A percentile compares a stretch with the other conserved stretches of the same genome.
Evolutionary conservation across 2,329 filamentous ascomycete species (phyloP).

Genomic region (Esteya vermicola): DNA sequence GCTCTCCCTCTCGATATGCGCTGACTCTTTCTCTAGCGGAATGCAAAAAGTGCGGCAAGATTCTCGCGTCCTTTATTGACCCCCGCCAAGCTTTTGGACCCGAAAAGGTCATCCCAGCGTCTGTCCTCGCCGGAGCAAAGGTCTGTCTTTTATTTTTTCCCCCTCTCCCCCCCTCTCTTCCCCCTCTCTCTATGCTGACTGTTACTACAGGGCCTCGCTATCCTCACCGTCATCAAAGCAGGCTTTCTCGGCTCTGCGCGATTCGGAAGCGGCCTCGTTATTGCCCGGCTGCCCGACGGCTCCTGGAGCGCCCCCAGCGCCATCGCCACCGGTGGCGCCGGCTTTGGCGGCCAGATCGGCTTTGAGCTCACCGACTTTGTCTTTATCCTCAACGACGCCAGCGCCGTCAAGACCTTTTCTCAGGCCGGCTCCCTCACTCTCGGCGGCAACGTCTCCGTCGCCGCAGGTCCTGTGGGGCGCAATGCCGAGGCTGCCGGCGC

Average conservation of each 20-base stretch:
- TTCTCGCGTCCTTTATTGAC: constrained; percentile 87
- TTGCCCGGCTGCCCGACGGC: constrained; percentile 64
- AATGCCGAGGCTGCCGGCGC: constrained; percentile 95
- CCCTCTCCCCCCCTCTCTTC: not conserved
- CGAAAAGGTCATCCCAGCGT: constrained; percentile 91
- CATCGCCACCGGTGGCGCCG: constrained; percentile 67
- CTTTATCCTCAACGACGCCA: constrained; percentile 89
- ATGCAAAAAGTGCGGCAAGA: constrained; percentile 94
- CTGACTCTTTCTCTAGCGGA: constrained; percentile 48
- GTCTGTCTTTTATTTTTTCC: constrained; percentile 23
- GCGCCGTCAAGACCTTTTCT: constrained; percentile 84
- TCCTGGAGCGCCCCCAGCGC: constrained; percentile 71
- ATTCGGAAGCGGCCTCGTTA: constrained; percentile 70
- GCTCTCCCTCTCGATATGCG: not conserved
- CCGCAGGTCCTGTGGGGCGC: constrained; percentile 81
- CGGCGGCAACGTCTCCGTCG: constrained; percentile 91
- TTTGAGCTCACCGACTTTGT: constrained; percentile 90
- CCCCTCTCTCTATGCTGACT: not conserved
- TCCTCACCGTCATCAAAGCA: constrained; percentile 76
- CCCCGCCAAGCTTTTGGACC: constrained; percentile 86
- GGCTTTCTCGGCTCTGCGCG: constrained; percentile 73
- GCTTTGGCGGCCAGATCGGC: constrained; percentile 75
- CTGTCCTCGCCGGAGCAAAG: constrained; percentile 83
- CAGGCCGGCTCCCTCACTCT: constrained; percentile 84
- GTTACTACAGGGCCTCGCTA: constrained; percentile 58